phyloP scores from a whole-genome alignment of 164 flowering plant species.

The Aristolochia californica region DNA sequence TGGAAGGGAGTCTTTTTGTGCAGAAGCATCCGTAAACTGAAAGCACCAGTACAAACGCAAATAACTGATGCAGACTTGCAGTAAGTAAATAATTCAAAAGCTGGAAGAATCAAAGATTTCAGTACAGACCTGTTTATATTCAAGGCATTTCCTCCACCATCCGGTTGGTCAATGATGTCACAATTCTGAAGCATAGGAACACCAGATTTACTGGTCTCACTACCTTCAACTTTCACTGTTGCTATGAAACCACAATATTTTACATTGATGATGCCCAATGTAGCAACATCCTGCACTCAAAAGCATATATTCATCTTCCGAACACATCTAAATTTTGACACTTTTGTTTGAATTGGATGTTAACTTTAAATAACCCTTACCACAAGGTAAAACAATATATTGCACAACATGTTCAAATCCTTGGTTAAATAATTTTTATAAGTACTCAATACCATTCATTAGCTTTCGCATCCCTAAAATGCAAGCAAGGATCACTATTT shows the following conservation, averaged over 20 bases:
- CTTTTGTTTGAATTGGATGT: background rate
- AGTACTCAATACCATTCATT: no score
- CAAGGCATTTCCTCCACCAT: conserved; percentile 96
- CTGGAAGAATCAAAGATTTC: background rate
- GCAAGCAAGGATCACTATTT: no score
- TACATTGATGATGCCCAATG: conserved; percentile 71
- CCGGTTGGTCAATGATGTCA: conserved; percentile 69
- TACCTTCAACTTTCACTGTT: conserved; percentile 53
- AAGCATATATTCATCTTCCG: background rate
- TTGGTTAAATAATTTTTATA: no score
- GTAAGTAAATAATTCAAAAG: background rate
- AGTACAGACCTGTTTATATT: conserved; percentile 78
- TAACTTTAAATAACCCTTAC: background rate
- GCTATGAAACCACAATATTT: conserved; percentile 79
- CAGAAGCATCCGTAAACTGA: conserved; percentile 85
- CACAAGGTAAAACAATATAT: background rate
- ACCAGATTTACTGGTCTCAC: conserved; percentile 19
- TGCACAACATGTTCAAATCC: no score
- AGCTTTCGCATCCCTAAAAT: no score
- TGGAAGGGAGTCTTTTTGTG: conserved; percentile 39
- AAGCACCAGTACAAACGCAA: conserved; percentile 5
- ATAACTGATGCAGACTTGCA: background rate
- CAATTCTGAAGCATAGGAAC: conserved; percentile 23
- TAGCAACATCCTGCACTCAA: conserved; percentile 62
- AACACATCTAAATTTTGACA: background rate